phyloP scores from a whole-genome alignment of 441 rosid genomes.

The Populus hybrid region DNA sequence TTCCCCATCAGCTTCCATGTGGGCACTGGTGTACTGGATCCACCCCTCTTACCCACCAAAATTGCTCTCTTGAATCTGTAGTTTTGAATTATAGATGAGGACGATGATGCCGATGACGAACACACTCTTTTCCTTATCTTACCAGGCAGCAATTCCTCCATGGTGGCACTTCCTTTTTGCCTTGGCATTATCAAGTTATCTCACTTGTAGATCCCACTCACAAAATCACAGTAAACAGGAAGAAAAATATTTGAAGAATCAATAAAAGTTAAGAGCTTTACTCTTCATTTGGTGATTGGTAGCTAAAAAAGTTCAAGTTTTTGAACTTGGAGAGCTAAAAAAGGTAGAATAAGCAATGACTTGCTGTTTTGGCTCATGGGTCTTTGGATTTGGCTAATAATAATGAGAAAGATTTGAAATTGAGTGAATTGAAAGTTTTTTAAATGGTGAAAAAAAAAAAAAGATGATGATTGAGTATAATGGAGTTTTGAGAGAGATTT shows the following conservation, averaged over 20 bases:
- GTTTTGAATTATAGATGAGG: slow-evolving; percentile 73
- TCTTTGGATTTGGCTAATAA: neutral
- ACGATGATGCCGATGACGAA: slow-evolving; percentile 86
- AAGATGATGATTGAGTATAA: neutral
- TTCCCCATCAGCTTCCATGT: slow-evolving; percentile 76
- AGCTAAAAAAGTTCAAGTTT: slow-evolving; percentile 1
- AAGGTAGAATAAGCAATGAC: neutral
- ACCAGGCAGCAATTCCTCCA: slow-evolving; percentile 61
- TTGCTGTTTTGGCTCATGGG: slow-evolving; percentile 6
- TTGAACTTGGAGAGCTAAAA: neutral
- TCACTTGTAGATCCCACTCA: slow-evolving; percentile 26
- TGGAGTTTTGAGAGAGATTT: neutral
- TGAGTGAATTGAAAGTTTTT: slow-evolving; percentile 1
- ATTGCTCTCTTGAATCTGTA: slow-evolving; percentile 88
- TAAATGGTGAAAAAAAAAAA: neutral
- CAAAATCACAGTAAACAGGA: neutral
- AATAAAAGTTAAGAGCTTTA: neutral
- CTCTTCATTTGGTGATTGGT: neutral
- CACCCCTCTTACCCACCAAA: slow-evolving; percentile 75
- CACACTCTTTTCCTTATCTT: slow-evolving; percentile 93
- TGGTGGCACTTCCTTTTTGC: slow-evolving; percentile 41
- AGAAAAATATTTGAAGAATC: neutral
- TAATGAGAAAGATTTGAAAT: slow-evolving; percentile 12
- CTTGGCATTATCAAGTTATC: slow-evolving; percentile 52
- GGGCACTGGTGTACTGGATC: slow-evolving; percentile 91